Evolutionary conservation across 2,329 filamentous ascomycete species (phyloP).

Genomic region (Colletotrichum tropicicola): DNA sequence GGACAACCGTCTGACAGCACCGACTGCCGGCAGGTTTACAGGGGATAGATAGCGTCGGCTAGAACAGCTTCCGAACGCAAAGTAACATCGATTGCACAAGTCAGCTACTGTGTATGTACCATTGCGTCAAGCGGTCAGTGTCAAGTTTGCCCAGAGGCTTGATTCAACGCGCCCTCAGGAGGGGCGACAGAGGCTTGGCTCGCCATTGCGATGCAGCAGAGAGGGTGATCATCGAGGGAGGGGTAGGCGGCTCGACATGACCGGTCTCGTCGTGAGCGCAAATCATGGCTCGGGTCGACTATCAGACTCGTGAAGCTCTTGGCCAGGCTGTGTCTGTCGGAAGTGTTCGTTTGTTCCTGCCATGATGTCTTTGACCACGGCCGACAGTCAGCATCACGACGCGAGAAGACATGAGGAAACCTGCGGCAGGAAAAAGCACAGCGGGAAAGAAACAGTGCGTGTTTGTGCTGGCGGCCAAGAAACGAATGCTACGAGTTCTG

Average conservation of each 20-base stretch:
- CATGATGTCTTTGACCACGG: not conserved
- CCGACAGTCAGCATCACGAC: no score
- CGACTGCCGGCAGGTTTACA: not conserved
- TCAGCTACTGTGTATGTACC: not conserved
- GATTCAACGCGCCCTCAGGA: not conserved
- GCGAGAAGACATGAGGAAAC: not conserved
- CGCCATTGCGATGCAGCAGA: not conserved
- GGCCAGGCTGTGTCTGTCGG: conserved; percentile 20
- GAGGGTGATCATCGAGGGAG: conserved; percentile 2
- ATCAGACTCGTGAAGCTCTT: conserved; percentile 9
- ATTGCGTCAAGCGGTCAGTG: not conserved
- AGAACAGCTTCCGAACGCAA: not conserved
- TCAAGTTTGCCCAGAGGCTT: not conserved
- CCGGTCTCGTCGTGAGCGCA: not conserved
- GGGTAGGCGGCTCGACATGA: not conserved
- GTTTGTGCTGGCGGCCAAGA: conserved; percentile 14
- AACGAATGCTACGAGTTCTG: not conserved
- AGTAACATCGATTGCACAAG: not conserved
- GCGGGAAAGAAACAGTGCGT: not conserved
- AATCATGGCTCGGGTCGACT: not conserved
- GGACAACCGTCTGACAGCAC: not conserved
- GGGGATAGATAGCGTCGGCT: not conserved
- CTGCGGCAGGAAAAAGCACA: not conserved
- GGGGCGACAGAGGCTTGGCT: not conserved
- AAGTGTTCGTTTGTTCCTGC: not conserved